Evolutionary conservation across 2,329 filamentous ascomycete species (phyloP).

Genomic region (Cadophora sp.): DNA sequence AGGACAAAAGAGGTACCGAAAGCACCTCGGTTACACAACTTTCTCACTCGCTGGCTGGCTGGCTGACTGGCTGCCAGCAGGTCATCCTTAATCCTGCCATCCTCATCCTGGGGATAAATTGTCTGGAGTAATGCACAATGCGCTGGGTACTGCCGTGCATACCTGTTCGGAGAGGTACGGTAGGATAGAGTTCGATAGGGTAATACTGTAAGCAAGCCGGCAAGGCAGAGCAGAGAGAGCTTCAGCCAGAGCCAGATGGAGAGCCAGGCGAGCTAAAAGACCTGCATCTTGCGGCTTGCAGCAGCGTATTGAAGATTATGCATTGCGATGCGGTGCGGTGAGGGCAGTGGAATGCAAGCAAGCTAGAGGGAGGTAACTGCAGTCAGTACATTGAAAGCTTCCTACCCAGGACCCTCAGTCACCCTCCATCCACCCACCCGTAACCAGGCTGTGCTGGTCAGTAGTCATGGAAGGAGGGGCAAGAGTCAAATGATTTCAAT

Average conservation of each 20-base stretch:
- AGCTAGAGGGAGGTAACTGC: background rate
- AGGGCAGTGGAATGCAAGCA: too few species aligned
- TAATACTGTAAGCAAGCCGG: conserved; percentile 1
- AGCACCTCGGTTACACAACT: conserved; percentile 1
- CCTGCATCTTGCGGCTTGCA: background rate
- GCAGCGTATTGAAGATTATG: too few species aligned
- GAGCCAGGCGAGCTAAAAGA: background rate
- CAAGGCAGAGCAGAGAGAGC: background rate
- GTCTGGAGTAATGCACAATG: conserved; percentile 16
- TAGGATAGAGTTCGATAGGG: conserved; percentile 8
- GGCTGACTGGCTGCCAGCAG: conserved; percentile 2
- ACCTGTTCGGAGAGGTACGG: background rate
- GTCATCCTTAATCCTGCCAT: conserved; percentile 11
- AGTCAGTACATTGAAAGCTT: background rate
- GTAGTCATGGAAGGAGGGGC: too few species aligned
- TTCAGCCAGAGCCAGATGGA: background rate
- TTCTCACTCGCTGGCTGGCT: conserved; percentile 1
- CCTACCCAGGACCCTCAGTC: background rate
- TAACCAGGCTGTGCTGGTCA: background rate
- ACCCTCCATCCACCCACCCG: too few species aligned
- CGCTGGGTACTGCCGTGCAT: conserved; percentile 11
- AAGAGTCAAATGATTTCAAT: too few species aligned
- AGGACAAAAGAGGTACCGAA: background rate
- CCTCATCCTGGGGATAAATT: conserved; percentile 6
- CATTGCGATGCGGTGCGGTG: too few species aligned